Conservation (phyloP, 495 filamentous ascomycete genomes). For the Hypoxylon rickii region DNA sequence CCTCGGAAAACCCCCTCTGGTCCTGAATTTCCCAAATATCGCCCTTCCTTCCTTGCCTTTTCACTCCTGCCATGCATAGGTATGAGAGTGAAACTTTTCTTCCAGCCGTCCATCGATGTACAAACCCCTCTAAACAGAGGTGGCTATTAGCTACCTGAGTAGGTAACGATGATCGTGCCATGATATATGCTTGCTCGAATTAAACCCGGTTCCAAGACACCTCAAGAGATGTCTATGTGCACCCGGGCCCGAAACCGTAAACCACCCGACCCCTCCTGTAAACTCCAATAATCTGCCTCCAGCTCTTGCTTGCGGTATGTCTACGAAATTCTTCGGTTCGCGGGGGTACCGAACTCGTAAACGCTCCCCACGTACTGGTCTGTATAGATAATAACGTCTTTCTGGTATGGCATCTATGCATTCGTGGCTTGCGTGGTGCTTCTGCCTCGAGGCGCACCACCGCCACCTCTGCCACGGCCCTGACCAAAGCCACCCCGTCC, state of each 20-base stretch:
- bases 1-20: constrained; percentile 28
- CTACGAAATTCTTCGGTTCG: not conserved
- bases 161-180: constrained; percentile 27
- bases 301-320: constrained; percentile 4
- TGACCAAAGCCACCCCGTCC: constrained; percentile 70
- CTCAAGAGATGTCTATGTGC: constrained; percentile 6
- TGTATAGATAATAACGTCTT: not conserved
- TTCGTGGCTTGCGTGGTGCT: constrained; percentile 48
- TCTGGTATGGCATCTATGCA: constrained; percentile 34
- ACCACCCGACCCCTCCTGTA: constrained; percentile 12
- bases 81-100: constrained; percentile 38
- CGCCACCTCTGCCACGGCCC: constrained; percentile 61
- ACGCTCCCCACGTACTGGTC: not conserved
- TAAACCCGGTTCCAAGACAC: constrained; percentile 19
- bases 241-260: constrained; percentile 19
- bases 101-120: constrained; percentile 37
- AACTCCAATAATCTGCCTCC: constrained; percentile 24
- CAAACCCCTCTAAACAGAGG: constrained; percentile 28
- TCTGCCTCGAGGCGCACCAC: constrained; percentile 53
- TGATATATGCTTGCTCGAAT: constrained; percentile 32
- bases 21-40: constrained; percentile 29
- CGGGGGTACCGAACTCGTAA: constrained; percentile 4
- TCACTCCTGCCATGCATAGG: constrained; percentile 44
- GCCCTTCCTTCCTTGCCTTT: constrained; percentile 25
- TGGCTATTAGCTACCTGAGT: constrained; percentile 24